phyloP scores from a whole-genome alignment of 1,139 yeast genomes.

The Yamadazyma mexicana region DNA sequence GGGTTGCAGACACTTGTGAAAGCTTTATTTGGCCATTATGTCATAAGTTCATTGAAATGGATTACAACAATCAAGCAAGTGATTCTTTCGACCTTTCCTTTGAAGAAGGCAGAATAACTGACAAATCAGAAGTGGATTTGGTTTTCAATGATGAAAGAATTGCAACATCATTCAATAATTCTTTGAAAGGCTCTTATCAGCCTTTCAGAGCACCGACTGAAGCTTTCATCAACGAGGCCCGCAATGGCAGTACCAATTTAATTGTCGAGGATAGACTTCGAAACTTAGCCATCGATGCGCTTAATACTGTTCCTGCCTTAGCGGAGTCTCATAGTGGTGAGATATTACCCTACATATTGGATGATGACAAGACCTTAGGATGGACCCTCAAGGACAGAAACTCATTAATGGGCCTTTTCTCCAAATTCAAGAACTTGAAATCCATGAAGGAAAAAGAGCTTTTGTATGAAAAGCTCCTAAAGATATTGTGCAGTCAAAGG shows the following conservation, averaged over 20 bases:
- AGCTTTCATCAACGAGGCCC: constrained; percentile 38
- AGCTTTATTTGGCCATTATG: constrained; percentile 59
- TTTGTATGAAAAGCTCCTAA: constrained; percentile 54
- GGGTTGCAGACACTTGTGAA: constrained; percentile 44
- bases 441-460: constrained; percentile 50
- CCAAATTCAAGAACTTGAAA: constrained; percentile 65
- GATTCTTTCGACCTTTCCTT: constrained; percentile 5
- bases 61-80: constrained; percentile 25
- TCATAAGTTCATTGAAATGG: constrained; percentile 36
- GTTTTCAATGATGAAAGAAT: constrained; percentile 33
- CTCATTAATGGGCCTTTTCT: constrained; percentile 59
- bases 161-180: constrained; percentile 23
- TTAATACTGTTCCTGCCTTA: constrained; percentile 56
- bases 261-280: constrained; percentile 42
- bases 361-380: constrained; percentile 18
- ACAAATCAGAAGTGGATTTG: constrained; percentile 22
- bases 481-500: constrained; percentile 62
- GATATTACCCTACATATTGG: constrained; percentile 57
- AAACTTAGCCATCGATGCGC: constrained; percentile 48
- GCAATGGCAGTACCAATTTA: constrained; percentile 31
- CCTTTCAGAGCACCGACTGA: constrained; percentile 20
- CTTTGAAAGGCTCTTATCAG: constrained; percentile 21
- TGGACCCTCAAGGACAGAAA: constrained; percentile 69
- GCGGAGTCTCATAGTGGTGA: constrained; percentile 63
- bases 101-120: constrained; percentile 14